phyloP scores from a whole-genome alignment of 1,284 basidiomycete species.

The Tylopilus sp. region DNA sequence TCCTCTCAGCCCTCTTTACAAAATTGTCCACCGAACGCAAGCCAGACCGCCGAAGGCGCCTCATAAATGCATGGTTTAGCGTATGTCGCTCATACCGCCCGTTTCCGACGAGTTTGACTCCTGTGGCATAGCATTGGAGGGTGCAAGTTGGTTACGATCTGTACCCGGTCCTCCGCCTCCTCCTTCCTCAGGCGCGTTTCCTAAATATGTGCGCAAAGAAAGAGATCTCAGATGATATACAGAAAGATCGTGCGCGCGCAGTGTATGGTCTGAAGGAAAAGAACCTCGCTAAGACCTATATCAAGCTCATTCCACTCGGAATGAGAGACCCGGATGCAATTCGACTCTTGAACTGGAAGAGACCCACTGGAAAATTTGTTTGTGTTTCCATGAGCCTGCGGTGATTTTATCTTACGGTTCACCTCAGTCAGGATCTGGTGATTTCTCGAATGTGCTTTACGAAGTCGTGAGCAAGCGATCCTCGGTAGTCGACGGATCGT shows the following conservation, averaged over 20 bases:
- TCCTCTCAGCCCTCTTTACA: constrained; percentile 64
- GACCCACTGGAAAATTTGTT: constrained; percentile 67
- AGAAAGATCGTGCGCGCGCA: constrained; percentile 89
- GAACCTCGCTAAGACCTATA: constrained; percentile 85
- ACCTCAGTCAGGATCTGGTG: constrained; percentile 64
- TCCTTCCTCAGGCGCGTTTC: constrained; percentile 65
- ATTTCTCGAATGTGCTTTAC: constrained; percentile 82
- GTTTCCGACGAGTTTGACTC: constrained; percentile 1
- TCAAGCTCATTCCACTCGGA: constrained; percentile 81
- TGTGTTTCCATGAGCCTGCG: constrained; percentile 21
- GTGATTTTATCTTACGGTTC: neutral
- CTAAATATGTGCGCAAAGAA: neutral
- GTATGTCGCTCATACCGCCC: constrained; percentile 42
- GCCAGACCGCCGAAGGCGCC: constrained; percentile 61
- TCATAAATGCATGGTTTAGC: constrained; percentile 68
- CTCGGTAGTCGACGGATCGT: constrained; percentile 70
- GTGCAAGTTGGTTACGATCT: constrained; percentile 68
- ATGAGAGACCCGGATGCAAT: constrained; percentile 75
- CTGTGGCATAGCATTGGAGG: constrained; percentile 63
- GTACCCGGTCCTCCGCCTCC: constrained; percentile 70
- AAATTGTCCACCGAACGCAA: constrained; percentile 66
- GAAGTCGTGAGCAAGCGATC: constrained; percentile 84
- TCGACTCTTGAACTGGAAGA: constrained; percentile 86
- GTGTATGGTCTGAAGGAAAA: constrained; percentile 92
- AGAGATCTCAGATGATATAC: constrained; percentile 6